A percentile compares a stretch with the other conserved stretches of the same genome.
Conservation (phyloP, 441 rosid species). For the Adansonia grandidieri region DNA sequence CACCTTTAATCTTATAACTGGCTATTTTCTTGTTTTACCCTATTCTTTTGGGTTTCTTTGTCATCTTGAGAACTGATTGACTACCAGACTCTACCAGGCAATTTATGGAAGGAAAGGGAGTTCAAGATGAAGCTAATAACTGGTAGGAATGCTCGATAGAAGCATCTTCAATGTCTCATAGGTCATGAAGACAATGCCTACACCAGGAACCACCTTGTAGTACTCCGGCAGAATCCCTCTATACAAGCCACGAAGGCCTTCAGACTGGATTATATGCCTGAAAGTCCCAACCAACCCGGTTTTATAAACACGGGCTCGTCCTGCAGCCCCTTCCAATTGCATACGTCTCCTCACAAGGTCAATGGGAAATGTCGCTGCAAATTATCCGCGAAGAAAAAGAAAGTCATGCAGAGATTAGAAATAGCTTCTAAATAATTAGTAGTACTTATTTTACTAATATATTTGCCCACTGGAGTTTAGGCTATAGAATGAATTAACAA, state of each 20-base stretch:
- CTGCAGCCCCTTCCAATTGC: conserved; percentile 94
- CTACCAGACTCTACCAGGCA: background rate
- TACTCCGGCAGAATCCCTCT: conserved; percentile 93
- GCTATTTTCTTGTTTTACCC: conserved; percentile 18
- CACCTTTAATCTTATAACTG: background rate
- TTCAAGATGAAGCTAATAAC: conserved; percentile 19
- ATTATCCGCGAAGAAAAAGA: conserved; percentile 1
- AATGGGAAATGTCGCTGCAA: conserved; percentile 83
- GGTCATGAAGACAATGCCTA: conserved; percentile 91
- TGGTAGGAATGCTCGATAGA: conserved; percentile 42
- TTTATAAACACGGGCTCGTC: conserved; percentile 74
- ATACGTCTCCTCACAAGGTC: conserved; percentile 97
- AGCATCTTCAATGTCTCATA: conserved; percentile 70
- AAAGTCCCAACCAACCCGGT: conserved; percentile 78
- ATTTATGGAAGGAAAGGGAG: background rate
- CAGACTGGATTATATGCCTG: conserved; percentile 65
- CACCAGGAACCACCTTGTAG: conserved; percentile 93
- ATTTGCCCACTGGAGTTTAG: background rate
- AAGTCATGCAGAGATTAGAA: conserved; percentile 16
- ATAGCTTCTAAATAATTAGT: conserved; percentile 11
- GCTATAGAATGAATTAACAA: background rate
- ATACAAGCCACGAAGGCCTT: conserved; percentile 83
- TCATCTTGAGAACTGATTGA: conserved; percentile 8
- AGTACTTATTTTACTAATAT: background rate
- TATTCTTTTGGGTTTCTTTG: background rate